These are phyloP conservation scores for Parsonsia alboflavescens DNA, from an alignment of 257 asterid species.

Conservation along the genomic window DNA sequence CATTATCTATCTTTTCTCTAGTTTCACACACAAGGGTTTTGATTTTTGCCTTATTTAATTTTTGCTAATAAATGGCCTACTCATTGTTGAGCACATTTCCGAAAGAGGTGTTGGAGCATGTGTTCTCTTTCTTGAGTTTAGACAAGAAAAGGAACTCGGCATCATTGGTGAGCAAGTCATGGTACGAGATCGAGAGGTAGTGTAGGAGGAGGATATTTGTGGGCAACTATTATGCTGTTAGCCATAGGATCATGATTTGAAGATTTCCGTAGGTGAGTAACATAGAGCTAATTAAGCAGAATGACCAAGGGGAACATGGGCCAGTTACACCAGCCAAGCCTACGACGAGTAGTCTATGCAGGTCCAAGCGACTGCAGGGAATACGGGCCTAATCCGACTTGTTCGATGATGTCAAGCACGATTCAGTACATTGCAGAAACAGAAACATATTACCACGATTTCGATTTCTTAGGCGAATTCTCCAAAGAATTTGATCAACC, in stretches of 20 bases:
- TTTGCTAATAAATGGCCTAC: conserved; percentile 48
- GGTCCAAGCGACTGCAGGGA: too few relatives aligned
- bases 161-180: conserved; percentile 80
- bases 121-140: conserved; percentile 55
- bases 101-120: conserved; percentile 85
- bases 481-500: too few relatives aligned
- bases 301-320: too few relatives aligned
- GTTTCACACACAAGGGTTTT: neutral
- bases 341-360: too few relatives aligned
- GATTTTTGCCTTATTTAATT: neutral
- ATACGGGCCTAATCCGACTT: too few relatives aligned
- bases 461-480: too few relatives aligned
- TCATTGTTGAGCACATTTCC: conserved; percentile 43
- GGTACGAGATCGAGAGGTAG: conserved; percentile 92
- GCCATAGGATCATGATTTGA: conserved; percentile 61
- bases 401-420: too few relatives aligned
- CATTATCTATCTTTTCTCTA: neutral
- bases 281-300: too few relatives aligned
- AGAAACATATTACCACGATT: too few relatives aligned
- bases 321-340: too few relatives aligned
- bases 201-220: conserved; percentile 68
- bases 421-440: too few relatives aligned
- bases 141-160: conserved; percentile 78
- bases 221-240: conserved; percentile 83
- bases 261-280: conserved; percentile 76